These are phyloP conservation scores for Trichoderma sp. DNA, from an alignment of 2,329 filamentous ascomycete genomes.

Conservation along the genomic window DNA sequence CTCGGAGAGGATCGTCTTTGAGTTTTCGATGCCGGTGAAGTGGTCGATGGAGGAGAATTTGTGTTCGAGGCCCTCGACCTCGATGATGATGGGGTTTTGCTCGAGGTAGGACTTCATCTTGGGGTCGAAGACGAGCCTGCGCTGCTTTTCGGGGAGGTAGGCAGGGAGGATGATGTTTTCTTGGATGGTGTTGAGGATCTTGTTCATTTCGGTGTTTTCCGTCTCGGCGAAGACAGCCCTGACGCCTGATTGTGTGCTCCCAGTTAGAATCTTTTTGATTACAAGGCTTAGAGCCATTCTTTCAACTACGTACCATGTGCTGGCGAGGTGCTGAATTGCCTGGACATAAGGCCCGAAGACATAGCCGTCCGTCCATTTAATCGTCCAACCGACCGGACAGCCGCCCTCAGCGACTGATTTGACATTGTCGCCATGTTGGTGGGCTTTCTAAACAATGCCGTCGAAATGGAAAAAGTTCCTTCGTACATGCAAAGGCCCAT, in stretches of 20 bases:
- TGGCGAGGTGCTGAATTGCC: constrained; percentile 35
- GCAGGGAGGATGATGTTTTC: constrained; percentile 60
- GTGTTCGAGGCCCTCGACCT: constrained; percentile 56
- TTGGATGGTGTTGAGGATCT: constrained; percentile 52
- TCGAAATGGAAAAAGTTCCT: constrained; percentile 21
- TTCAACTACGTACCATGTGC: constrained; percentile 28
- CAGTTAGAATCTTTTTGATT: not conserved
- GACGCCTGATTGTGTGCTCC: constrained; percentile 30
- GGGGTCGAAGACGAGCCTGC: constrained; percentile 50
- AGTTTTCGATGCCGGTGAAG: constrained; percentile 43
- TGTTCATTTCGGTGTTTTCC: constrained; percentile 53
- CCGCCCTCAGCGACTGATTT: constrained; percentile 27
- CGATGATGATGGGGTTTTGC: constrained; percentile 55
- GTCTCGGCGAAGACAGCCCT: constrained; percentile 49
- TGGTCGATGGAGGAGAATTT: constrained; percentile 49
- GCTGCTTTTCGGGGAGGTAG: constrained; percentile 54
- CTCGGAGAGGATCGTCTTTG: constrained; percentile 37
- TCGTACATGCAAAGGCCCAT: constrained; percentile 8
- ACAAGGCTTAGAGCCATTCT: not conserved
- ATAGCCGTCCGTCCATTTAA: constrained; percentile 3
- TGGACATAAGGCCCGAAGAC: not conserved
- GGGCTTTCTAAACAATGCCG: not conserved
- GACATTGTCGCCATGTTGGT: constrained; percentile 20
- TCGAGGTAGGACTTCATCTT: constrained; percentile 49
- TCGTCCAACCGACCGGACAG: constrained; percentile 28